A percentile compares a stretch with the other conserved stretches of the same genome.
Evolutionary conservation across 805 yeast genomes (phyloP).

Genomic region (Tetrapisispora fleetii): DNA sequence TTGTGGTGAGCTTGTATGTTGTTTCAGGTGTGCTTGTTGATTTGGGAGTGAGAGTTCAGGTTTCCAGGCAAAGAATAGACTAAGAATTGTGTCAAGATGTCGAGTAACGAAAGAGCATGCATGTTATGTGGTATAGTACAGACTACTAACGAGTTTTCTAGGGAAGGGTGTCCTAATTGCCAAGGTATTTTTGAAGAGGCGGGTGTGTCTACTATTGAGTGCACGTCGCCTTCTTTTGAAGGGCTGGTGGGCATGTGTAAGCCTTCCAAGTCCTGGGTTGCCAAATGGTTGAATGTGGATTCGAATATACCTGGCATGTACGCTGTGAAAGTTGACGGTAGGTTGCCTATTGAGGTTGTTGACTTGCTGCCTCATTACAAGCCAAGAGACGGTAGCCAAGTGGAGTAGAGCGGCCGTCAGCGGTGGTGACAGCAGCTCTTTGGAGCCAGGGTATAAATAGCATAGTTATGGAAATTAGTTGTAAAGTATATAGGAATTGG

Average conservation of each 20-base stretch:
- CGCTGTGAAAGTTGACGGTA: conserved; percentile 89
- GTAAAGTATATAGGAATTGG: not conserved
- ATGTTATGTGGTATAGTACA: conserved; percentile 94
- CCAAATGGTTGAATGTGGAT: conserved; percentile 88
- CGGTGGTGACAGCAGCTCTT: not conserved
- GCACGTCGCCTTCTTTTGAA: conserved; percentile 94
- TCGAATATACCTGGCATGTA: conserved; percentile 82
- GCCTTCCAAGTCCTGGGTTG: conserved; percentile 86
- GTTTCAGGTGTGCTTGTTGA: no score
- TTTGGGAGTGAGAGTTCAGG: no score
- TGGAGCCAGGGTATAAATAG: not conserved
- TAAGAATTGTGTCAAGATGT: no score
- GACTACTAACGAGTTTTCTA: conserved; percentile 66
- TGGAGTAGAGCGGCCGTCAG: conserved; percentile 33
- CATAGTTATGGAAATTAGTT: not conserved
- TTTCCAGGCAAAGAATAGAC: no score
- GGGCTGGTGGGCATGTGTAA: conserved; percentile 88
- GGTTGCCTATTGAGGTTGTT: conserved; percentile 77
- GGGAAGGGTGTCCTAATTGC: conserved; percentile 93
- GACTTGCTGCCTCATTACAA: conserved; percentile 70
- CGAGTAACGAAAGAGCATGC: conserved; percentile 72
- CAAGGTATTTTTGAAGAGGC: conserved; percentile 76
- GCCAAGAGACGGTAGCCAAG: conserved; percentile 89
- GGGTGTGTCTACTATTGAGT: conserved; percentile 79
- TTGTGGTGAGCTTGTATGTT: no score